These are phyloP conservation scores for Penicillium silybi DNA, from an alignment of 495 filamentous ascomycete species.

Conservation along the genomic window DNA sequence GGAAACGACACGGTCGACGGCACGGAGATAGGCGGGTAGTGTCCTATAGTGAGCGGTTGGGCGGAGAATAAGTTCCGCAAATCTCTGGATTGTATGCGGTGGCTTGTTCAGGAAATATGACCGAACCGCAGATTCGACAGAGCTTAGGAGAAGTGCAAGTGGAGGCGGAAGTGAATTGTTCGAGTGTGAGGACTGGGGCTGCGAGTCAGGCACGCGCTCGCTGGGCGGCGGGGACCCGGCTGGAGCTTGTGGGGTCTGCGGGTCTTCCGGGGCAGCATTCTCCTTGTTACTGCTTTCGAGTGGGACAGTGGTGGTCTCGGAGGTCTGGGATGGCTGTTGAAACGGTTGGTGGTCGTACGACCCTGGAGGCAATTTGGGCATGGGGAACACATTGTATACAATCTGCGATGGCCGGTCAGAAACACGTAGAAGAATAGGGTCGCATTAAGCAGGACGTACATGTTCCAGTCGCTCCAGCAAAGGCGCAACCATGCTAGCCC, in stretches of 20 bases:
- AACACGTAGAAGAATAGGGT: background rate
- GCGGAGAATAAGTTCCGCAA: conserved; percentile 81
- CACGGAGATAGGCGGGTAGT: conserved; percentile 80
- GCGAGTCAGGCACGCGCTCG: conserved; percentile 44
- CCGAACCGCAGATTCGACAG: conserved; percentile 64
- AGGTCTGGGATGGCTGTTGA: conserved; percentile 29
- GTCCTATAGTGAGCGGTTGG: conserved; percentile 77
- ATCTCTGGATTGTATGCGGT: conserved; percentile 88
- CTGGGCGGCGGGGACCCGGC: conserved; percentile 33
- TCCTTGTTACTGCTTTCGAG: conserved; percentile 48
- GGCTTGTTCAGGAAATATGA: conserved; percentile 68
- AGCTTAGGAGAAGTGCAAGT: conserved; percentile 57
- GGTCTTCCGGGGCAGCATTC: conserved; percentile 42
- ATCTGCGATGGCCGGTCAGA: conserved; percentile 35
- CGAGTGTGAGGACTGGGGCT: conserved; percentile 39
- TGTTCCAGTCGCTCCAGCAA: conserved; percentile 52
- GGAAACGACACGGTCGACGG: conserved; percentile 84
- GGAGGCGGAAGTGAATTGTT: conserved; percentile 56
- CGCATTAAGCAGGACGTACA: conserved; percentile 28
- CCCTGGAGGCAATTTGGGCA: conserved; percentile 38
- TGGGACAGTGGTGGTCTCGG: conserved; percentile 29
- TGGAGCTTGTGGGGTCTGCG: conserved; percentile 26
- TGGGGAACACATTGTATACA: conserved; percentile 50
- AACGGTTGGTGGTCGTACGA: conserved; percentile 20
- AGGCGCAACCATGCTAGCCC: conserved; percentile 49